Evolutionary conservation across 2,329 filamentous ascomycete species (phyloP).

Genomic region (Apiospora kogelbergensis): DNA sequence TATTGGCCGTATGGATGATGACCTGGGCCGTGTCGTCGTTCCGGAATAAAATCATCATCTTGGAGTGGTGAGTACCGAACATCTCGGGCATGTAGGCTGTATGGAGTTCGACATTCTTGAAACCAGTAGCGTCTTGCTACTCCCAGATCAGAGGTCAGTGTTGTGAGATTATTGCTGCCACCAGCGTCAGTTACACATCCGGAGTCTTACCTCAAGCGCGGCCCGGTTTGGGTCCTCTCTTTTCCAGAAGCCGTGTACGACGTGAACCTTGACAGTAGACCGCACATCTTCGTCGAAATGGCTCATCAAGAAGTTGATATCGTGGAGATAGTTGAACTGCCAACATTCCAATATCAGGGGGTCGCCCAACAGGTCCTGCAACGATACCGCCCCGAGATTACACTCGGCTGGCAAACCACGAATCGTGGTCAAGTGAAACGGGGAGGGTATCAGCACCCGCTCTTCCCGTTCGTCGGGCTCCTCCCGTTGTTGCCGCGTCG

Average conservation of each 20-base stretch:
- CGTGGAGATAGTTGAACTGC: conserved; percentile 69
- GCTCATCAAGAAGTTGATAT: conserved; percentile 55
- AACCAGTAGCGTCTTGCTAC: background rate
- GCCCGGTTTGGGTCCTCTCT: conserved; percentile 61
- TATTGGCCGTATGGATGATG: conserved; percentile 86
- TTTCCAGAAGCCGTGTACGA: conserved; percentile 67
- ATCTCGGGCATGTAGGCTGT: conserved; percentile 78
- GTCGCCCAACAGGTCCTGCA: conserved; percentile 70
- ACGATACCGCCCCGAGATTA: conserved; percentile 66
- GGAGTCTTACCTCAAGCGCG: conserved; percentile 53
- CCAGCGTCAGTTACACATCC: background rate
- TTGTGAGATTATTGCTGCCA: background rate
- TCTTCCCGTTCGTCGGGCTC: background rate
- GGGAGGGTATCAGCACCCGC: conserved; percentile 50
- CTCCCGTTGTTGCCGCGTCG: background rate
- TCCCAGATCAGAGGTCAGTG: background rate
- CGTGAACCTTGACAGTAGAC: conserved; percentile 49
- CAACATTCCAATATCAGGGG: conserved; percentile 71
- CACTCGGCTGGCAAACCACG: conserved; percentile 56
- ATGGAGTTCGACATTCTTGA: conserved; percentile 67
- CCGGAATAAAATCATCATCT: conserved; percentile 83
- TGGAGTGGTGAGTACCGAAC: conserved; percentile 83
- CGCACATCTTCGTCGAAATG: conserved; percentile 54
- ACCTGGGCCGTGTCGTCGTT: conserved; percentile 77
- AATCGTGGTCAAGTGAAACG: conserved; percentile 71